These are phyloP conservation scores for Peniophora sp. DNA, from an alignment of 1,284 basidiomycete species.

Conservation along the genomic window DNA sequence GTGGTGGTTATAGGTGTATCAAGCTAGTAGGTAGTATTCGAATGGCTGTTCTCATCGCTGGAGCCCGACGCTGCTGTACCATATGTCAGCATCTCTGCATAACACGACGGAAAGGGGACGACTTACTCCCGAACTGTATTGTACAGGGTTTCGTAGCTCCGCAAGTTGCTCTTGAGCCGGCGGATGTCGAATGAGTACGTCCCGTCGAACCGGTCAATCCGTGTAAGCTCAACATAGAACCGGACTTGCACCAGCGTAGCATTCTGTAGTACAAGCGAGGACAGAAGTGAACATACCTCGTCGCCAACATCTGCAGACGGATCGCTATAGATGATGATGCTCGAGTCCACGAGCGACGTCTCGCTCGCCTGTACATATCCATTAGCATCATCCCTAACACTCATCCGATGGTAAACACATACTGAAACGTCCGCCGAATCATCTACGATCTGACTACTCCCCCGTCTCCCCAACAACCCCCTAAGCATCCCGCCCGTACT, in stretches of 20 bases:
- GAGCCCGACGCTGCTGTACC: background rate
- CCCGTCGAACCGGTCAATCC: constrained; percentile 80
- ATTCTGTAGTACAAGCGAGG: too few species aligned
- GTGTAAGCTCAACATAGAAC: constrained; percentile 87
- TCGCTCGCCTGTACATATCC: too few species aligned
- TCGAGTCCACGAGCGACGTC: constrained; percentile 21
- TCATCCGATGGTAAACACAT: too few species aligned
- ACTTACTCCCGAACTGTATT: constrained; percentile 77
- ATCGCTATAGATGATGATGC: constrained; percentile 75
- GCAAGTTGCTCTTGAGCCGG: constrained; percentile 83
- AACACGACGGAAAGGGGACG: constrained; percentile 2
- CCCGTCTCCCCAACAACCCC: too few species aligned
- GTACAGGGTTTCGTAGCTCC: constrained; percentile 93
- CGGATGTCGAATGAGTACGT: constrained; percentile 88
- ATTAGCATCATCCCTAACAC: too few species aligned
- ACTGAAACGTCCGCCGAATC: too few species aligned
- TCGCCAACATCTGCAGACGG: constrained; percentile 74
- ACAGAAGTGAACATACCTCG: constrained; percentile 32
- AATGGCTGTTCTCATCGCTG: background rate
- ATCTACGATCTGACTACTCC: too few species aligned
- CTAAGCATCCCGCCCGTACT: too few species aligned
- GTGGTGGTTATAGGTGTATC: too few species aligned
- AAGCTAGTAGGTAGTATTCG: too few species aligned
- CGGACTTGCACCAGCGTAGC: constrained; percentile 44
- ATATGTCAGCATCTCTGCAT: background rate